These are phyloP conservation scores for Saccharomycopsis sp. DNA, from an alignment of 805 yeast genomes.

Conservation along the genomic window DNA sequence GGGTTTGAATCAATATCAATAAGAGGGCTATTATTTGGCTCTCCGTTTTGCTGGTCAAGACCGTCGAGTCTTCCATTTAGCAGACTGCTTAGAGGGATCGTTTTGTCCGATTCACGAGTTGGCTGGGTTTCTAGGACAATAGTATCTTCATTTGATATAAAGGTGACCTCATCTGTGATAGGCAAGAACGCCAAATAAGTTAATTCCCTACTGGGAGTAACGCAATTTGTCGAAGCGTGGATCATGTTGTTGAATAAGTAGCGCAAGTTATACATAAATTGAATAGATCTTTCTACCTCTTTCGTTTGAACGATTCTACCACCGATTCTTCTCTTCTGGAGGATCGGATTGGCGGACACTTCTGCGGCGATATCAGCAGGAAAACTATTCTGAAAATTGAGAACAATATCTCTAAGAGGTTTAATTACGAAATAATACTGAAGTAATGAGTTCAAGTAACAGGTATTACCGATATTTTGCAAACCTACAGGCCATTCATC, in stretches of 20 bases:
- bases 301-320: conserved; percentile 74
- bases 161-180: conserved; percentile 31
- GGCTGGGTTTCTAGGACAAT: too few species aligned
- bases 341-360: conserved; percentile 2
- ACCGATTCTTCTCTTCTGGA: conserved; percentile 65
- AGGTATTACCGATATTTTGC: conserved; percentile 92
- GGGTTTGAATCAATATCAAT: background rate
- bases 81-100: too few species aligned
- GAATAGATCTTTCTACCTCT: conserved; percentile 76
- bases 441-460: conserved; percentile 83
- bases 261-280: conserved; percentile 69
- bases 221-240: conserved; percentile 51
- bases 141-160: too few species aligned
- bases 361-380: conserved; percentile 6
- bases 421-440: conserved; percentile 85
- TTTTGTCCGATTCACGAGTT: too few species aligned
- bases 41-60: background rate
- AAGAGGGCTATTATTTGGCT: background rate
- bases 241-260: conserved; percentile 67
- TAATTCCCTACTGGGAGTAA: conserved; percentile 75
- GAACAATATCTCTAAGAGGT: conserved; percentile 65
- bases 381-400: conserved; percentile 43
- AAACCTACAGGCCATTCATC: conserved; percentile 77
- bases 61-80: too few species aligned
- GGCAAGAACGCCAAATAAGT: conserved; percentile 86